Evolutionary conservation across 108 stramenopile genomes (phyloP), one percentile per base, ranked within the genome.

Genomic region (Cyclotella baltica): DNA sequence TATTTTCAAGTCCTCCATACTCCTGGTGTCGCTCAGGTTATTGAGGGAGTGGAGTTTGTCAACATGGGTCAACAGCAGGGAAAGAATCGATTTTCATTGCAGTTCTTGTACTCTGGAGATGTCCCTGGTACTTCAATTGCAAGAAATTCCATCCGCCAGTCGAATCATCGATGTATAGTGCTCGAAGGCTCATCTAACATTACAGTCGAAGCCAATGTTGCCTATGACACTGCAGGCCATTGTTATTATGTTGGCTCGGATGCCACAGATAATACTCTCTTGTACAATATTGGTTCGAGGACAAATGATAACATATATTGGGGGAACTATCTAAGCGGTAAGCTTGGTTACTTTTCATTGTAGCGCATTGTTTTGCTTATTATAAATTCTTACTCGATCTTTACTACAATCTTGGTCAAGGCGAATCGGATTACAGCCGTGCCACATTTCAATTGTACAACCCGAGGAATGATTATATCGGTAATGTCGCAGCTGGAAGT

Each of bases 1-100:
- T 86, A 89, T 57, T 73, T 89, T 18, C 86, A 84, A 46, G 70
- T 89, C 23, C 61, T 88, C 34, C 86, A 88, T 48, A 90, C 89
- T 1, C 84, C 86, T n/a, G 81, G 53, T 22, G 77, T 82, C n/a
- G 67, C 80, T 67, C 89, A 90, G 65, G 23, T 64, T 15, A 83
- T 90, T 35, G 83, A 86, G 57, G 87, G 89, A 36, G 87, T 84
- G 11, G 89, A 89, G 40, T 80, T 89, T 43, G 37, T 18, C 13
- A 77, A 79, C 28, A 86, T 87, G 77, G 89, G 89, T 10, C 83
- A 83, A 73, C 66, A 83, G 48, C 66, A 80, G 9, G 63, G 62
- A 22, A 84, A 77, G 29, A 85, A 78, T 43, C 69, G 85, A 25
- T 90, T 88, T 34, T 78, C 90, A 4, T 72, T 91, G 52, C 85